Evolutionary conservation across 805 yeast species (phyloP), one percentile per base, ranked within the genome.

Genomic region (Alloascoidea africana): DNA sequence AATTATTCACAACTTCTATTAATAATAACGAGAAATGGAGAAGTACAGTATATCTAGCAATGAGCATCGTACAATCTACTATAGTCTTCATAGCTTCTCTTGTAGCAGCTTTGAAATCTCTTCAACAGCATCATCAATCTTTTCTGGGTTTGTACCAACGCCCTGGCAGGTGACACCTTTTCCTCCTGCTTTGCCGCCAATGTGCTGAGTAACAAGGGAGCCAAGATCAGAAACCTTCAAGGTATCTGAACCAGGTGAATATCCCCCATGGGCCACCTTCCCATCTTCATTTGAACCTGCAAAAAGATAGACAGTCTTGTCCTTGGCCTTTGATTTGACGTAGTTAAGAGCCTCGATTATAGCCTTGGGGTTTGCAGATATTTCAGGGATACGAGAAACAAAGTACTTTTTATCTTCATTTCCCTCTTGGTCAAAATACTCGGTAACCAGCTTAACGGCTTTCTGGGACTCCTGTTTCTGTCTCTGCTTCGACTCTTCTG

Each of bases 181-280:
- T 59, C 99, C 99, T 63, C 99, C 99, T 41, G 95, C 93, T 59
- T 81, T 85, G 59, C 99, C 99, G 46, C 98, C 99, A 48, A 91
- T 74, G 49, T 67, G 64, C 27, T 64, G 60, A 34, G 87, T 65
- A 34, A 82, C 97, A 40, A 69, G 62, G 38, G 67, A 59, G 19
- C 93, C 93, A 47, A 86, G 68, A 18, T 73, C 86, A 41, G 77
- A 68, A 38, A 93, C 87, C 45, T 78, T 69, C 15, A 85, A 66
- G 47, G 86, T 86, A 53, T 75, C 69, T 23, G 30, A 8, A 23
- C n/a, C 30, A 23, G 30, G 30, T 8, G n/a, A 8, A 61, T 76
- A 91, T 55, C 94, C 86, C 46, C 96, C 98, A 53, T 91, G 98
- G 11, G 96, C 97, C 52, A 89, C 83, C 62, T 79, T 86, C 8